Evolutionary conservation across 192 early-diverging fungal genomes (phyloP).

Genomic region (Coemansia sp.): DNA sequence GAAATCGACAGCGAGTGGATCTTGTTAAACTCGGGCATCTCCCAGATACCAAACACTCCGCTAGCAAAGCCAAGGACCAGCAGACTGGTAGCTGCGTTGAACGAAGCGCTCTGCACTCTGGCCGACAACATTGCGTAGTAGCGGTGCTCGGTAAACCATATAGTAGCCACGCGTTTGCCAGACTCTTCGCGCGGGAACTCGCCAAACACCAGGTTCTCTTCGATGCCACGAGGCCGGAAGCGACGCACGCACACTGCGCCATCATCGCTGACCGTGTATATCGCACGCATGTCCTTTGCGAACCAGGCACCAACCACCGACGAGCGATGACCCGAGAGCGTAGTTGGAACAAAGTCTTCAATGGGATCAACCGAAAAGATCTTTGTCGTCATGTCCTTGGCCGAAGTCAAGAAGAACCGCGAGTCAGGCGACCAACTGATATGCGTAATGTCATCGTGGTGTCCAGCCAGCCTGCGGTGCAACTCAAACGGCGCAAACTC

Average conservation of each 20-base stretch:
- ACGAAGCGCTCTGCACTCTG: constrained; percentile 80
- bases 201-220: constrained; percentile 63
- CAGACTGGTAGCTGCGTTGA: constrained; percentile 71
- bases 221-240: constrained; percentile 55
- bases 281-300: constrained; percentile 48
- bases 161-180: constrained; percentile 33
- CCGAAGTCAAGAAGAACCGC: constrained; percentile 60
- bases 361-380: constrained; percentile 61
- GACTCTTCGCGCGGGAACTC: constrained; percentile 61
- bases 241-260: constrained; percentile 88
- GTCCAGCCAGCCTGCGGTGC: constrained; percentile 77
- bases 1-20: constrained; percentile 97
- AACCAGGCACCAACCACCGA: constrained; percentile 83
- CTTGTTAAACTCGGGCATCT: constrained; percentile 91
- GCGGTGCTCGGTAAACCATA: constrained; percentile 60
- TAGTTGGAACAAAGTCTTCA: constrained; percentile 73
- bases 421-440: constrained; percentile 91
- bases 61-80: constrained; percentile 90
- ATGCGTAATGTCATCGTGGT: constrained; percentile 82
- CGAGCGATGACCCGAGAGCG: constrained; percentile 85
- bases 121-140: constrained; percentile 85
- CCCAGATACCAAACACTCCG: constrained; percentile 98
- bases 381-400: constrained; percentile 52
- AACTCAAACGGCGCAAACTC: constrained; percentile 95
- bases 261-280: constrained; percentile 87